Evolutionary conservation across 1,284 basidiomycete species (phyloP).

Genomic region (Puccinia coronata): DNA sequence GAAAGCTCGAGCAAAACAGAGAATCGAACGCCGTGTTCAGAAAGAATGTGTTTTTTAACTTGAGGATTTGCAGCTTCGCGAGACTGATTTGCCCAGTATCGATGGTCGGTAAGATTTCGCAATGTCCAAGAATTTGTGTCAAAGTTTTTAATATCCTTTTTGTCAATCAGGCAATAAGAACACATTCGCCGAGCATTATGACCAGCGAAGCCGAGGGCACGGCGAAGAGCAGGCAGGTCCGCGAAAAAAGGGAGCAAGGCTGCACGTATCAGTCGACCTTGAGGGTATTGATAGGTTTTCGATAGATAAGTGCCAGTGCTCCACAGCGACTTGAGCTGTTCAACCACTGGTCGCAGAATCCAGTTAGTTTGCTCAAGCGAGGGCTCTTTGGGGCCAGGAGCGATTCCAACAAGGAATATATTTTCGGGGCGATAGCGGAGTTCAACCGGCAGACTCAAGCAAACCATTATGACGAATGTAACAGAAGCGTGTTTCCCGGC

Average conservation of each 20-base stretch:
- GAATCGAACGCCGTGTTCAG: slow-evolving; percentile 25
- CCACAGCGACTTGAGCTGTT: slow-evolving; percentile 57
- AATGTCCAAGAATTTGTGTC: slow-evolving; percentile 6
- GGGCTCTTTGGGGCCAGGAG: slow-evolving; percentile 56
- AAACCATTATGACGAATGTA: slow-evolving; percentile 22
- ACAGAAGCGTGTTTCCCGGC: slow-evolving; percentile 27
- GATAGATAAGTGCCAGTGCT: slow-evolving; percentile 53
- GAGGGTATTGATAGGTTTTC: not conserved
- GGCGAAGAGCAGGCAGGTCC: slow-evolving; percentile 46
- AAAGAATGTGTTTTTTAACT: slow-evolving; percentile 11
- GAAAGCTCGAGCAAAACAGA: slow-evolving; percentile 30
- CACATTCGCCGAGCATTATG: slow-evolving; percentile 33
- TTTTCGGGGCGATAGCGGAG: slow-evolving; percentile 59
- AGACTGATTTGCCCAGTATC: slow-evolving; percentile 23
- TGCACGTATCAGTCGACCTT: not conserved
- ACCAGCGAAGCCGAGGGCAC: slow-evolving; percentile 38
- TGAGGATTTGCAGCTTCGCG: not conserved
- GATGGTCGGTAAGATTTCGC: slow-evolving; percentile 16
- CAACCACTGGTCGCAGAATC: slow-evolving; percentile 56
- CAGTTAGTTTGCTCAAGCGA: slow-evolving; percentile 55
- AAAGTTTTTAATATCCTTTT: slow-evolving; percentile 30
- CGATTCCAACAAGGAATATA: slow-evolving; percentile 59
- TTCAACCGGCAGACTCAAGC: slow-evolving; percentile 52
- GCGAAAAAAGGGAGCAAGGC: slow-evolving; percentile 26
- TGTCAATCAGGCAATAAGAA: slow-evolving; percentile 43